Evolutionary conservation across 768 basidiomycete genomes (phyloP).

Genomic region (Serendipita indica): DNA sequence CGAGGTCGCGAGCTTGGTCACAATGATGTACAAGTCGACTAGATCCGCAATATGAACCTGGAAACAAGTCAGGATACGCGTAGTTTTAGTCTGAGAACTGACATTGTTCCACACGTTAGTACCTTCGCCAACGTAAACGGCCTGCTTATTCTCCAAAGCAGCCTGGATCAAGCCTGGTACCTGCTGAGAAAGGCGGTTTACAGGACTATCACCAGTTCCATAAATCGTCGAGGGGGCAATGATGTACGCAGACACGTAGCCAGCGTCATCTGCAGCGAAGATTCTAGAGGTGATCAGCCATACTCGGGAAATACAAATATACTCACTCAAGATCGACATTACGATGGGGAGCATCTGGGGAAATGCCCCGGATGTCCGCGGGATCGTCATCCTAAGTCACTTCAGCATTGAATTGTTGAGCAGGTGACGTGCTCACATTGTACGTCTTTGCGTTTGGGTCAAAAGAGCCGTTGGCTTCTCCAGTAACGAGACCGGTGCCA

Average conservation of each 20-base stretch:
- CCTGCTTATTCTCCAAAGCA: conserved; percentile 15
- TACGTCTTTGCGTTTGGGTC: conserved; percentile 15
- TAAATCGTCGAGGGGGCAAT: conserved; percentile 21
- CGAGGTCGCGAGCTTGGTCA: conserved; percentile 17
- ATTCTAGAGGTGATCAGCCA: conserved; percentile 13
- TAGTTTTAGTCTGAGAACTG: neutral
- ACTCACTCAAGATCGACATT: conserved; percentile 19
- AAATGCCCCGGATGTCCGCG: conserved; percentile 18
- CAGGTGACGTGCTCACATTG: conserved; percentile 14
- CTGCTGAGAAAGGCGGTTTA: conserved; percentile 17
- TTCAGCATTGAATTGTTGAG: neutral
- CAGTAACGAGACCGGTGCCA: conserved; percentile 14
- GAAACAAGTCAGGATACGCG: neutral
- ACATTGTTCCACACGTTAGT: conserved; percentile 19
- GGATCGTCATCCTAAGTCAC: conserved; percentile 16
- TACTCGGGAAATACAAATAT: neutral
- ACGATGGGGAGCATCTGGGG: conserved; percentile 16
- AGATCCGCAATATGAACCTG: conserved; percentile 20
- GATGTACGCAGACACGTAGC: conserved; percentile 17
- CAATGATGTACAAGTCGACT: conserved; percentile 18
- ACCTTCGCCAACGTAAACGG: conserved; percentile 17
- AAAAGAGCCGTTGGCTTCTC: conserved; percentile 15
- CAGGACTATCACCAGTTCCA: conserved; percentile 18
- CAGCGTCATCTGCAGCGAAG: conserved; percentile 14
- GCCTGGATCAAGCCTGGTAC: conserved; percentile 15